These are phyloP conservation scores for Fusarium chaquense DNA, from an alignment of 2,329 filamentous ascomycete genomes.

Conservation along the genomic window DNA sequence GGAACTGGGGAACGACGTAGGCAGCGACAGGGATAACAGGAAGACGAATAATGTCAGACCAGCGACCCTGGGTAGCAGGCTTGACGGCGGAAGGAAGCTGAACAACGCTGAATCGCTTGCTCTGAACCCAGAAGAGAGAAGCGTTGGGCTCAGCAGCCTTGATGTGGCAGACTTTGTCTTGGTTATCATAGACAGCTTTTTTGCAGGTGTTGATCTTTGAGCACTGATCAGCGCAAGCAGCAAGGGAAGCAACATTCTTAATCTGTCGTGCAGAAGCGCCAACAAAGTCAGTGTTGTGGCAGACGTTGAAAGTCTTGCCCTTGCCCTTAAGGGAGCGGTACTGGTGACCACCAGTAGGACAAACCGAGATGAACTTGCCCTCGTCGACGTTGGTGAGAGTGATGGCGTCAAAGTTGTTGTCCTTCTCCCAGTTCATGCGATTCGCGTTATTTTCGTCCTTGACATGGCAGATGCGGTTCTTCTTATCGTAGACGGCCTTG, in stretches of 20 bases:
- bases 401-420: conserved; percentile 23
- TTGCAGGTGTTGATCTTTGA: conserved; percentile 20
- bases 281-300: conserved; percentile 27
- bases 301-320: conserved; percentile 26
- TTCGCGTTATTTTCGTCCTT: conserved; percentile 27
- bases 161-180: conserved; percentile 39
- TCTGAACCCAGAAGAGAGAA: conserved; percentile 35
- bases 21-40: conserved; percentile 36
- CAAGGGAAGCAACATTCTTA: conserved; percentile 22
- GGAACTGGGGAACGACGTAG: conserved; percentile 33
- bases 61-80: conserved; percentile 14
- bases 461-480: conserved; percentile 25
- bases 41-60: conserved; percentile 35
- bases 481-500: conserved; percentile 40
- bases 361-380: conserved; percentile 26
- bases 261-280: conserved; percentile 10
- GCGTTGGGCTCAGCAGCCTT: conserved; percentile 27
- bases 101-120: conserved; percentile 33
- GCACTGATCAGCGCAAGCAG: conserved; percentile 36
- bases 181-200: conserved; percentile 40
- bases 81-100: conserved; percentile 1
- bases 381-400: conserved; percentile 26
- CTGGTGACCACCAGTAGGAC: conserved; percentile 13
- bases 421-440: conserved; percentile 27
- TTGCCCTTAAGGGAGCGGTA: conserved; percentile 20